These are phyloP conservation scores for Hippophae rhamnoides DNA, from an alignment of 306 rosid genomes.

Conservation along the genomic window DNA sequence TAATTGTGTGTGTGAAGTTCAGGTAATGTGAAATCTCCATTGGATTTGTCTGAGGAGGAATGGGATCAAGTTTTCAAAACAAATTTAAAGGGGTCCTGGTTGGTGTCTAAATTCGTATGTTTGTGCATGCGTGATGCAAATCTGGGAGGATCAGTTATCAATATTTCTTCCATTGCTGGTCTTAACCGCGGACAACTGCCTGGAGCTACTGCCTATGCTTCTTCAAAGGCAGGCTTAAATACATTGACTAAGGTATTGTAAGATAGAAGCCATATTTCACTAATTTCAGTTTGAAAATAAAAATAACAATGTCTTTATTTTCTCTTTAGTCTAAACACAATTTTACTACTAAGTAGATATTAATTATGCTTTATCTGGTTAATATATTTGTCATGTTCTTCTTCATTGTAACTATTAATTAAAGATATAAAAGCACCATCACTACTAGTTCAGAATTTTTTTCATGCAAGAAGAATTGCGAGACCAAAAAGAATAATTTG, in stretches of 20 bases:
- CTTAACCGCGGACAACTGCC: slow-evolving; percentile 53
- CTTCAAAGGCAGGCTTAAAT: slow-evolving; percentile 52
- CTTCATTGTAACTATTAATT: too few species aligned
- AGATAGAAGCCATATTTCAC: too few species aligned
- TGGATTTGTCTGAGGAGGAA: slow-evolving; percentile 59
- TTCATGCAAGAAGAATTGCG: too few species aligned
- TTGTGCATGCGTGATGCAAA: slow-evolving; percentile 42
- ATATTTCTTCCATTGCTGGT: slow-evolving; percentile 60
- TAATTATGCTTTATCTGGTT: too few species aligned
- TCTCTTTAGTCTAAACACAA: too few species aligned
- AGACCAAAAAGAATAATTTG: too few species aligned
- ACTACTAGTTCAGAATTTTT: too few species aligned
- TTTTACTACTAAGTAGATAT: too few species aligned
- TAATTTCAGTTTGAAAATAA: too few species aligned
- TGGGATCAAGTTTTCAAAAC: slow-evolving; percentile 48
- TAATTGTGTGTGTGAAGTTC: not conserved
- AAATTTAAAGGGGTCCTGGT: slow-evolving; percentile 61
- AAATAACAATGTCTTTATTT: too few species aligned
- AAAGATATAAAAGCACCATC: too few species aligned
- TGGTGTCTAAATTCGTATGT: slow-evolving; percentile 56
- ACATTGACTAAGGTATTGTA: slow-evolving; percentile 39
- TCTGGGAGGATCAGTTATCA: slow-evolving; percentile 55
- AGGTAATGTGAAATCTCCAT: slow-evolving; percentile 51
- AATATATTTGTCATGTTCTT: too few species aligned
- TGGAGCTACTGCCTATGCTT: slow-evolving; percentile 49